Conservation (phyloP, 495 filamentous ascomycete genomes). For the Talaromyces wortmannii region DNA sequence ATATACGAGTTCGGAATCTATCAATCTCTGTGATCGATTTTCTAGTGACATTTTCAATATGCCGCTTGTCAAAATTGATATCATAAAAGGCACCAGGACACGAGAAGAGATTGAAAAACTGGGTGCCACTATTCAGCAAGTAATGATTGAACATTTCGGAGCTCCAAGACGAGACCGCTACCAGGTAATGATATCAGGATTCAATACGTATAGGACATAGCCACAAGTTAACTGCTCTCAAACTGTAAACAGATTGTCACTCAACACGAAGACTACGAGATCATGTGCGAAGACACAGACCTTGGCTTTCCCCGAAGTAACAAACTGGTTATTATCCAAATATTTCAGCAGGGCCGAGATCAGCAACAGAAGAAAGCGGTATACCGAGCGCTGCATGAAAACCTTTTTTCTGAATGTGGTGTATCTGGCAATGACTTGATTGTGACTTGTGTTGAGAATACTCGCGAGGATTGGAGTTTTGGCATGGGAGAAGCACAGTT, state of each 20-base stretch:
- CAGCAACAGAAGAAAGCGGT: constrained; percentile 4
- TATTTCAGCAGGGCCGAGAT: constrained; percentile 12
- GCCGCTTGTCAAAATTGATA: constrained; percentile 10
- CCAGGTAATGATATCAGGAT: constrained; percentile 1
- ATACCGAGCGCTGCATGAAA: constrained; percentile 4
- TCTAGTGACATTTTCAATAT: background rate
- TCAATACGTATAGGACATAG: background rate
- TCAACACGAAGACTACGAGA: constrained; percentile 10
- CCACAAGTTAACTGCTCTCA: background rate
- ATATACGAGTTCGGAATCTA: too few relatives aligned
- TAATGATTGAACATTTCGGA: constrained; percentile 6
- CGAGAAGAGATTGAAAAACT: constrained; percentile 1
- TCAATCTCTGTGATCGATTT: too few relatives aligned
- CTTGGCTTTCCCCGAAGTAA: constrained; percentile 6
- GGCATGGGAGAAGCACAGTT: background rate
- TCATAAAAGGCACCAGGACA: constrained; percentile 5
- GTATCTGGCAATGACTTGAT: constrained; percentile 8
- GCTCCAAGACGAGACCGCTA: constrained; percentile 9
- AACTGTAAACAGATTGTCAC: constrained; percentile 6
- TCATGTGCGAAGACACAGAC: constrained; percentile 11
- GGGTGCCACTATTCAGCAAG: constrained; percentile 6
- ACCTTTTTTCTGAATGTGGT: constrained; percentile 4
- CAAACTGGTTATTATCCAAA: constrained; percentile 10
- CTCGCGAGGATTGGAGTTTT: constrained; percentile 10
- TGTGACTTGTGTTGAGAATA: constrained; percentile 8